phyloP scores from a whole-genome alignment of 202 grass and related monocot genomes.

The Hordeum pubiflorum region DNA sequence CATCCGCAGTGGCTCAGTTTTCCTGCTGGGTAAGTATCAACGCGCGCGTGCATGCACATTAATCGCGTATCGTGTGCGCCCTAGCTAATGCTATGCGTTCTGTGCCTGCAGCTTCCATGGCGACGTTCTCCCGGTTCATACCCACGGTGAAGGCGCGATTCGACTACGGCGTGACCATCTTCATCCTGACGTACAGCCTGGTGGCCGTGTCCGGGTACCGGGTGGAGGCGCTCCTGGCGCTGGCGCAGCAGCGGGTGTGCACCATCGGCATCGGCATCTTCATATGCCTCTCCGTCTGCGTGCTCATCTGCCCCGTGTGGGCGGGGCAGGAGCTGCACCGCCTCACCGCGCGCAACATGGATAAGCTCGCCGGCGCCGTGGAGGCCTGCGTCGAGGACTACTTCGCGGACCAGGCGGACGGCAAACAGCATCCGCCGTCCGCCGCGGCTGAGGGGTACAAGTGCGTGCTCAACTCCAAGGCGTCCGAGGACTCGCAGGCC shows the following conservation, averaged over 20 bases:
- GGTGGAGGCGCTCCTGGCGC: slow-evolving; percentile 27
- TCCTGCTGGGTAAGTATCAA: slow-evolving; percentile 46
- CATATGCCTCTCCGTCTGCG: slow-evolving; percentile 51
- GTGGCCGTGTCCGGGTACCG: slow-evolving; percentile 64
- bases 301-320: slow-evolving; percentile 51
- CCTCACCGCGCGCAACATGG: slow-evolving; percentile 55
- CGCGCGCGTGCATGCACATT: not conserved
- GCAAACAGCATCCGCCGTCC: not conserved
- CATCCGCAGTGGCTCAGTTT: slow-evolving; percentile 41
- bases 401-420: slow-evolving; percentile 19
- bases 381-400: slow-evolving; percentile 51
- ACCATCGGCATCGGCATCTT: slow-evolving; percentile 49
- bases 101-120: slow-evolving; percentile 39
- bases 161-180: slow-evolving; percentile 71
- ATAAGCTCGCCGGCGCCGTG: slow-evolving; percentile 48
- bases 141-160: slow-evolving; percentile 57
- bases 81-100: not conserved
- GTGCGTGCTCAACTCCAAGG: slow-evolving; percentile 70
- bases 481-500: slow-evolving; percentile 72
- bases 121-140: slow-evolving; percentile 64
- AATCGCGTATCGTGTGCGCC: not conserved
- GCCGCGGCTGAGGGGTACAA: slow-evolving; percentile 47
- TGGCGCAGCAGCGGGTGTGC: slow-evolving; percentile 46
- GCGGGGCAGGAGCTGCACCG: slow-evolving; percentile 60
- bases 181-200: slow-evolving; percentile 72